Conservation (phyloP, 495 filamentous ascomycete genomes). For the Thozetella sp. region DNA sequence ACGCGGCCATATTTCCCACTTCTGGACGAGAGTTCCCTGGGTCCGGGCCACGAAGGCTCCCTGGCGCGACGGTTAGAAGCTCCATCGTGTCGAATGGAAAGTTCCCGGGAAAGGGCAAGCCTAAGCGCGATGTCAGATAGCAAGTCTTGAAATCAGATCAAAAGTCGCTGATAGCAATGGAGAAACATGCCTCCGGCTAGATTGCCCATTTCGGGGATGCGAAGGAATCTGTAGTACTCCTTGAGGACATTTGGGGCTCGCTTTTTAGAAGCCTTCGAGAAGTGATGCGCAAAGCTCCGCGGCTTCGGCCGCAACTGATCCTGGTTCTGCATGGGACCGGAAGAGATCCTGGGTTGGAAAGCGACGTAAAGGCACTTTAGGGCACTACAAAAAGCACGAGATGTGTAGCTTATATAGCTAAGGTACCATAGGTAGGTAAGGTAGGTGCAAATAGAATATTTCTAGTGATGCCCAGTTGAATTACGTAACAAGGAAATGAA, state of each 20-base stretch:
- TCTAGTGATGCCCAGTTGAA: no score
- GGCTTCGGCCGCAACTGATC: conserved; percentile 24
- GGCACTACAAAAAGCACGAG: no score
- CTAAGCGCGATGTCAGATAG: conserved; percentile 40
- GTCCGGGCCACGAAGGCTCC: conserved; percentile 58
- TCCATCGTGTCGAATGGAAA: conserved; percentile 85
- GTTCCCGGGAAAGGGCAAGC: conserved; percentile 72
- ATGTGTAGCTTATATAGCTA: no score
- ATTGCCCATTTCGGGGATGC: conserved; percentile 73
- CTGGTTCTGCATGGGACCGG: not conserved
- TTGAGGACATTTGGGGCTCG: conserved; percentile 67
- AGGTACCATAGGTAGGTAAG: no score
- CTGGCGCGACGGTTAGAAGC: conserved; percentile 63
- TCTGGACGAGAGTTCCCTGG: conserved; percentile 20
- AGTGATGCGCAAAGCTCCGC: conserved; percentile 72
- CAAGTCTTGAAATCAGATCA: not conserved
- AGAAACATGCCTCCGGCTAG: conserved; percentile 69
- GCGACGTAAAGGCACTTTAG: no score
- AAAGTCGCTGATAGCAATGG: no score
- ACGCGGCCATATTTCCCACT: not conserved
- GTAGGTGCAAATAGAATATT: no score
- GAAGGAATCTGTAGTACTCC: conserved; percentile 77
- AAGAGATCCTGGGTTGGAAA: no score
- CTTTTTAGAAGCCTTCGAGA: conserved; percentile 60
- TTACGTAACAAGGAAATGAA: no score